Evolutionary conservation across 176 grass and related monocot genomes (phyloP).

Genomic region (Zoysia pacifica): DNA sequence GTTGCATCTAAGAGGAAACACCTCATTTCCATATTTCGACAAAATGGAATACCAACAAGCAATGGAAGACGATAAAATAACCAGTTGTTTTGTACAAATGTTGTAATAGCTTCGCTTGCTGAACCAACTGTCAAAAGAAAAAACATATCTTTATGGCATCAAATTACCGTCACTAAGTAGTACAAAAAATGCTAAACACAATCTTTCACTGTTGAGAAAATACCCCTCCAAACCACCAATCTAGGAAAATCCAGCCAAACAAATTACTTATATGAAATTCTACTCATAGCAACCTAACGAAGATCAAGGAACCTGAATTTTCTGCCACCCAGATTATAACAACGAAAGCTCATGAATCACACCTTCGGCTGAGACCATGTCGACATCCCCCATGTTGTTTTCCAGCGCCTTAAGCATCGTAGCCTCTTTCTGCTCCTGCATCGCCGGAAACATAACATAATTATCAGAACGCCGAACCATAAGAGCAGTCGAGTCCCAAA

Average conservation of each 20-base stretch:
- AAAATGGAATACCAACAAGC: not conserved
- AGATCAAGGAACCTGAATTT: not conserved
- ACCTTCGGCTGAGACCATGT: slow-evolving; percentile 56
- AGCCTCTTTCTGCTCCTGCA: slow-evolving; percentile 58
- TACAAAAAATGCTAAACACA: not conserved
- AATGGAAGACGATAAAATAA: not conserved
- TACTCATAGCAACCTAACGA: not conserved
- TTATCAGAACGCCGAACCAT: not conserved
- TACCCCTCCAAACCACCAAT: not conserved
- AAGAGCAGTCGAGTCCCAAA: not conserved
- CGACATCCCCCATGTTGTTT: slow-evolving; percentile 51
- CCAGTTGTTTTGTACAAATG: not conserved
- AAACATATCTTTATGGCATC: not conserved
- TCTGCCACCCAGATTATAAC: not conserved
- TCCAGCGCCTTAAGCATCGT: slow-evolving; percentile 50
- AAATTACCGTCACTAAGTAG: not conserved
- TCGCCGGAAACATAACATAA: not conserved
- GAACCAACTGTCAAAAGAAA: not conserved
- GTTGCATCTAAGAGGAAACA: not conserved
- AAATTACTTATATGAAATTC: not conserved
- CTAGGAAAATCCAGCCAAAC: not conserved
- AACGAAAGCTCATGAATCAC: not conserved
- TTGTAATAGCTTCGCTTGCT: not conserved
- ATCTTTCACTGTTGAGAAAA: not conserved
- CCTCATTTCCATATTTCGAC: not conserved